Percentiles rank a stretch among this genome's conserved stretches.
Conservation (phyloP, 1,284 basidiomycete genomes). For the Chiua sp. region DNA sequence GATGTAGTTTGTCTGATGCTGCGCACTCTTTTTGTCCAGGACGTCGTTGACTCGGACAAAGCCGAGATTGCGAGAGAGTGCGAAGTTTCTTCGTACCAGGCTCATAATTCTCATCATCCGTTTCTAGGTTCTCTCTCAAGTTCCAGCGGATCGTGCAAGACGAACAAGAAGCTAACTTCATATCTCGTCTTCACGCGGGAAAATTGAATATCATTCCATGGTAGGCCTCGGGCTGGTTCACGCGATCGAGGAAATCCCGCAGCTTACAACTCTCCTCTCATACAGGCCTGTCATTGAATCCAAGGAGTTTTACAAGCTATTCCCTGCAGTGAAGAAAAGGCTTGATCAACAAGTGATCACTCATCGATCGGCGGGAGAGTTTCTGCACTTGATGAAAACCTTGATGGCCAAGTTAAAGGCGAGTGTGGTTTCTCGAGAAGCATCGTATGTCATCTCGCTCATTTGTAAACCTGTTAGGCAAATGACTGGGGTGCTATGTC, state of each 20-base stretch:
- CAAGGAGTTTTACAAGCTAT: constrained; percentile 59
- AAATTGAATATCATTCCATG: constrained; percentile 62
- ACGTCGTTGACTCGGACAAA: constrained; percentile 63
- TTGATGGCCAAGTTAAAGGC: constrained; percentile 73
- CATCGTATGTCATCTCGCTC: not conserved
- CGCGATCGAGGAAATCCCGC: fast-evolving
- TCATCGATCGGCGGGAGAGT: constrained; percentile 56
- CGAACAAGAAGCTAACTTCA: constrained; percentile 67
- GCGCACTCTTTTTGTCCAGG: constrained; percentile 37
- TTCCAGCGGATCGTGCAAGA: constrained; percentile 61
- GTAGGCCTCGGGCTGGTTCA: constrained; percentile 10
- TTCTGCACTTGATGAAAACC: constrained; percentile 62
- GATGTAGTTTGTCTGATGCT: not conserved
- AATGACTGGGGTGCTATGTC: constrained; percentile 70
- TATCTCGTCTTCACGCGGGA: constrained; percentile 58
- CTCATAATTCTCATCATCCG: not conserved
- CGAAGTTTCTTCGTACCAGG: constrained; percentile 9
- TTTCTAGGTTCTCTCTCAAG: constrained; percentile 54
- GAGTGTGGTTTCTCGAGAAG: not conserved
- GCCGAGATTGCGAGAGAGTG: constrained; percentile 63
- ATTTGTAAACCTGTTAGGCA: constrained; percentile 33
- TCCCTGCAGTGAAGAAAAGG: constrained; percentile 49
- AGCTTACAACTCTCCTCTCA: not conserved
- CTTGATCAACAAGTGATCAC: constrained; percentile 55
- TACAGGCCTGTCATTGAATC: constrained; percentile 66